Percentiles rank a stretch among this genome's conserved stretches.
Evolutionary conservation across 306 rosid species (phyloP).

Genomic region (Ammopiptanthus mongolicus): DNA sequence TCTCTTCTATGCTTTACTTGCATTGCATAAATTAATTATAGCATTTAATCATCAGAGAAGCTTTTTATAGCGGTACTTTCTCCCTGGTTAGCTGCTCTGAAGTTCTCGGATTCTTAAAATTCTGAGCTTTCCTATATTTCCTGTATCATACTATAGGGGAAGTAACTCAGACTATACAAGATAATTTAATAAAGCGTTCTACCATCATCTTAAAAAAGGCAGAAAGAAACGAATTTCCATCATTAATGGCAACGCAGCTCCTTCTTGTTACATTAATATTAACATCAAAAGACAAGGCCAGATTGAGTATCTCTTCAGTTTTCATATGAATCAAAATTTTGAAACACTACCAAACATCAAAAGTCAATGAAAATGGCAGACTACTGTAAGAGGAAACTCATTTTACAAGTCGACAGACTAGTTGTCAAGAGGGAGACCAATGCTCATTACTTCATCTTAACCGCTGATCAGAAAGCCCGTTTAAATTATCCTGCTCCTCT

Average conservation of each 20-base stretch:
- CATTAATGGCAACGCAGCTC: neutral
- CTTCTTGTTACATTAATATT: neutral
- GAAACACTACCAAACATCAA: neutral
- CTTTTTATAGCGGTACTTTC: neutral
- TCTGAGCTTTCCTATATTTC: neutral
- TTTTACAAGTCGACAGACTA: conserved; percentile 14
- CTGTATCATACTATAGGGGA: neutral
- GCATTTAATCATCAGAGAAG: neutral
- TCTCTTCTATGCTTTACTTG: neutral
- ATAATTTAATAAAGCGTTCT: neutral
- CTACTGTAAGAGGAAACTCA: conserved; percentile 21
- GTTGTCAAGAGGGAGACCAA: neutral
- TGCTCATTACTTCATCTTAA: conserved; percentile 16
- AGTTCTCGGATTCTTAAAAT: neutral
- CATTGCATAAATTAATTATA: neutral
- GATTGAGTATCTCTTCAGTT: conserved; percentile 13
- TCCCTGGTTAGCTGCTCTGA: neutral
- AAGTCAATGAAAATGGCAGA: conserved; percentile 11
- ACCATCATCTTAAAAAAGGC: neutral
- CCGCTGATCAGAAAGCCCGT: conserved; percentile 28
- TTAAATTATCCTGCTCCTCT: conserved; percentile 29
- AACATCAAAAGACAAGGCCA: conserved; percentile 3
- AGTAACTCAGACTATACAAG: neutral
- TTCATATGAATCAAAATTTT: conserved; percentile 5
- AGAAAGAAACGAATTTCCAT: neutral